phyloP scores from a whole-genome alignment of 2,329 filamentous ascomycete species.

The Cladosporium sp. region DNA sequence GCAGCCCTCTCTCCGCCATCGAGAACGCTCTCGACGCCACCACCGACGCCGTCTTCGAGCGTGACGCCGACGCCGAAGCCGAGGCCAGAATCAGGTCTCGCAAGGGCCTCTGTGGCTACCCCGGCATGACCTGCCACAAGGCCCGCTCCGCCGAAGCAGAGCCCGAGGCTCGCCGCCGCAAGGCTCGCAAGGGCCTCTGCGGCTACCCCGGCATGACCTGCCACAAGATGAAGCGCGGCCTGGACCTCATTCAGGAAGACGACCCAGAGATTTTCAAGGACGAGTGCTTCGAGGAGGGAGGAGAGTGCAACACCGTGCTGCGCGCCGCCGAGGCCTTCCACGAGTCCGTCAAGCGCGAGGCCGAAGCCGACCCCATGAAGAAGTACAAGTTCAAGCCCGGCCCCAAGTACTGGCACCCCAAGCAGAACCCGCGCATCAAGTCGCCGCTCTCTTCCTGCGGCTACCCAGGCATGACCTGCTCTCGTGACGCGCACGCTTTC shows the following conservation, averaged over 20 bases:
- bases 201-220: conserved; percentile 37
- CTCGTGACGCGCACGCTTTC: conserved; percentile 5
- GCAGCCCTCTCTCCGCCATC: conserved; percentile 40
- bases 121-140: conserved; percentile 42
- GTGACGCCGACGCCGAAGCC: conserved; percentile 20
- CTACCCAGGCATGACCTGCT: conserved; percentile 6
- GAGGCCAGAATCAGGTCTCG: conserved; percentile 20
- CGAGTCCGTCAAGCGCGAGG: conserved; percentile 21
- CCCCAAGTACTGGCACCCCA: background rate
- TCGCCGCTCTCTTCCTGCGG: conserved; percentile 3
- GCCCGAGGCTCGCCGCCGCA: conserved; percentile 17
- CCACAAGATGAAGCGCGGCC: conserved; percentile 40
- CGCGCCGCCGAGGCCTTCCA: conserved; percentile 23
- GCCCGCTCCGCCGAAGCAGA: conserved; percentile 31
- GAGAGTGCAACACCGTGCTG: conserved; percentile 25
- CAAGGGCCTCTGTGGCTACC: conserved; percentile 31
- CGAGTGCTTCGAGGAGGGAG: conserved; percentile 20
- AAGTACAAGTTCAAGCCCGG: conserved; percentile 5
- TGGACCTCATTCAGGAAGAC: conserved; percentile 15
- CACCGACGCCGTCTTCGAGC: conserved; percentile 18
- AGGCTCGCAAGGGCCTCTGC: conserved; percentile 27
- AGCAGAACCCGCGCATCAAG: conserved; percentile 7
- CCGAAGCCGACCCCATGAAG: conserved; percentile 16
- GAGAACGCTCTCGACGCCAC: conserved; percentile 18
- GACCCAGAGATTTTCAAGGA: conserved; percentile 17